Base-by-base conservation (phyloP, 495 filamentous ascomycete species). In the Pseudoneurospora amorphoporcata region DNA sequence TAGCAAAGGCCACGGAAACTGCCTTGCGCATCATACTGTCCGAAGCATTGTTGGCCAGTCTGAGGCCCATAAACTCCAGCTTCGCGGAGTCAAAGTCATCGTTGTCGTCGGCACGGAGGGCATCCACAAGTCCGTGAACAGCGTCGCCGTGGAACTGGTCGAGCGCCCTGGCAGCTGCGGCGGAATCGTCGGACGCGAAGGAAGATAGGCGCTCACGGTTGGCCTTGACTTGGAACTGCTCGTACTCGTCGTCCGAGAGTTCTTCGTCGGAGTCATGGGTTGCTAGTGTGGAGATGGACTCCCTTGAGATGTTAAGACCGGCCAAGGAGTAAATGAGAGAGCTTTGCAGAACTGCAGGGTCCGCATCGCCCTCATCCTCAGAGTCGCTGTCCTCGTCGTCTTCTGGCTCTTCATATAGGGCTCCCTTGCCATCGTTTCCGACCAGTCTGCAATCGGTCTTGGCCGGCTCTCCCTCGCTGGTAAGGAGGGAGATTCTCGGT, bases 111-210 rank as follows among this genome's bases (percentile, higher is more conserved):
- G 79, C 82, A 47, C 84, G 83, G 43, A 99, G 84, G 53, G 93
- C 90, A 76, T 97, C 93, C 65, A 94, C 87, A 38, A 98, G 87
- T 73, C 92, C 95, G 76, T 88, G 84, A 3, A 93, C 90, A 12
- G 96, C 95, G 72, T 98, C 95, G 58, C 91, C 85, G 76, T 97
- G 92, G 87, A 98, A 98, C 17, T 89, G 88, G 4, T 90, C 92
- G 40, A 77, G 78, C 68, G 75, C 23, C 53, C 16, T 75, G 58
- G 79, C 74, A 23, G 76, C 72, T 37, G 77, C 74, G 12, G 76
- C 79, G 9, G 83, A 84, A 75, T 86, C 86, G 71, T 86, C 83
- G 0, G 85, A 86, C 40, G 86, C 81, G 72, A 87, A 87, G 8
- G 84, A 86, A 2, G 83, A 85, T 23, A 86, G 83, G 17, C 86